phyloP scores from a whole-genome alignment of 129 eudicot species.

The Flaveria ramosissima region DNA sequence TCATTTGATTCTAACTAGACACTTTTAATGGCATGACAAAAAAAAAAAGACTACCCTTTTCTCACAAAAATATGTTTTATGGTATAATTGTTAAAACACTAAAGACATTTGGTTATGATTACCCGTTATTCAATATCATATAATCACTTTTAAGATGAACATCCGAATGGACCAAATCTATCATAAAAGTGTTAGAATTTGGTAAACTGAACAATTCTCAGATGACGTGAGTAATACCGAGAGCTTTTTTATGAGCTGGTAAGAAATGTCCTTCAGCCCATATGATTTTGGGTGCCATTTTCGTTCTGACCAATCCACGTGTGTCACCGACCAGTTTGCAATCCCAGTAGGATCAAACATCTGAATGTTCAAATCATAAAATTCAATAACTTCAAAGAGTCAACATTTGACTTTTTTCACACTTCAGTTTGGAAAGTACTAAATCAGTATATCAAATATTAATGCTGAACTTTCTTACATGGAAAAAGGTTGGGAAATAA shows the following conservation, averaged over 20 bases:
- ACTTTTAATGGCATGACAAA: background rate
- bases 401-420: conserved; percentile 7
- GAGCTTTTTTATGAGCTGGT: conserved; percentile 60
- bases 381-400: background rate
- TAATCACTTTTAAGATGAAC: background rate
- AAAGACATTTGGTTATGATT: background rate
- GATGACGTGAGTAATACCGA: conserved; percentile 44
- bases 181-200: background rate
- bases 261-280: conserved; percentile 55
- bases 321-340: conserved; percentile 90
- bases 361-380: conserved; percentile 40
- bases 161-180: background rate
- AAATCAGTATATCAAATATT: conserved; percentile 6
- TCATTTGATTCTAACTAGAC: background rate
- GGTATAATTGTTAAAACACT: background rate
- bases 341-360: conserved; percentile 87
- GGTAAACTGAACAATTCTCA: conserved; percentile 4
- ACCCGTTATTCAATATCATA: background rate
- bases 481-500: conserved; percentile 83
- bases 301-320: conserved; percentile 97
- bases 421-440: background rate
- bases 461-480: conserved; percentile 36
- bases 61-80: background rate
- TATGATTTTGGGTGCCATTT: conserved; percentile 96
- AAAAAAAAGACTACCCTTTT: background rate